Evolutionary conservation across 139 green algal genomes (phyloP).

Genomic region (Eudorina sp.): DNA sequence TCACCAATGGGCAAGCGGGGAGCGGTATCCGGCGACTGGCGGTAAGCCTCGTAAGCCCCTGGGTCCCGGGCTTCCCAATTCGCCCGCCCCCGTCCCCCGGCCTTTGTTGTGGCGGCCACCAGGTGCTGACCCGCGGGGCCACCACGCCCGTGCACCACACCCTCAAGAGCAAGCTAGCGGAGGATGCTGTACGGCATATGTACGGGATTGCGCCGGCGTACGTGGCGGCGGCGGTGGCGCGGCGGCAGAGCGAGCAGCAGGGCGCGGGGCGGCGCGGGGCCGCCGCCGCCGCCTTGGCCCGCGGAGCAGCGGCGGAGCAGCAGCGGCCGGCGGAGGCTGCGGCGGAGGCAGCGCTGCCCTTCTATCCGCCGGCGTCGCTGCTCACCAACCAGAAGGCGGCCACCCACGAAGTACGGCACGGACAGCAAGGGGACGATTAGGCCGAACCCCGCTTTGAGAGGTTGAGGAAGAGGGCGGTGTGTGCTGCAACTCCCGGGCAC

Average conservation of each 20-base stretch:
- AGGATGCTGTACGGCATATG: conserved; percentile 33
- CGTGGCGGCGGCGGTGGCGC: neutral
- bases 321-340: neutral
- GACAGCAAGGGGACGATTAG: too few species aligned
- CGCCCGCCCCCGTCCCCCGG: too few species aligned
- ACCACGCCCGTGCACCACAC: conserved; percentile 48
- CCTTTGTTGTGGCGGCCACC: too few species aligned
- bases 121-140: conserved; percentile 32
- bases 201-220: conserved; percentile 20
- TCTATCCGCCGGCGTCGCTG: neutral
- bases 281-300: neutral
- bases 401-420: conserved; percentile 1
- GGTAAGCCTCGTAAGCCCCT: too few species aligned
- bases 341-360: neutral
- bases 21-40: too few species aligned
- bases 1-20: too few species aligned
- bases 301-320: neutral
- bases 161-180: conserved; percentile 47
- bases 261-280: neutral
- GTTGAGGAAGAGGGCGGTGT: too few species aligned
- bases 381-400: conserved; percentile 1
- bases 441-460: too few species aligned
- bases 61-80: too few species aligned
- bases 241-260: neutral
- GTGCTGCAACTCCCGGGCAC: too few species aligned